Base-by-base conservation (phyloP, 2,329 filamentous ascomycete genomes). In the Chrysoporthe deuterocubensis region DNA sequence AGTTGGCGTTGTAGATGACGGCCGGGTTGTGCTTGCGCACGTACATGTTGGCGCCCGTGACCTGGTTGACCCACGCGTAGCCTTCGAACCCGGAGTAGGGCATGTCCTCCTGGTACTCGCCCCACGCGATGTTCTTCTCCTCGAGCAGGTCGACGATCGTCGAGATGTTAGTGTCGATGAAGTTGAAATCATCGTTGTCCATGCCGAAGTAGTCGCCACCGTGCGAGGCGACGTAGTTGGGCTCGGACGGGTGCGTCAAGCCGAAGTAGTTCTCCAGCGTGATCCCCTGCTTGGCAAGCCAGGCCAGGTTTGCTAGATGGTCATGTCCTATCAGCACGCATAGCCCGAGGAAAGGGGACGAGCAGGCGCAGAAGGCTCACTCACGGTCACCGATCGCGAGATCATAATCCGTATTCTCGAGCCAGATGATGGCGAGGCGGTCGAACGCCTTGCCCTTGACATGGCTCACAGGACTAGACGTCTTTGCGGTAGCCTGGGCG, bases 11-110 rank as follows among this genome's bases (percentile, higher is more conserved):
- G 78, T 87, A 92, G 65, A 90, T 81, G 67, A 94, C 81, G 18
- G 84, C 79, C 60, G 86, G 82, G 78, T 94, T 93, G 81, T 96
- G 92, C 81, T 96, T 95, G 75, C 93, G 89, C 8, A 95, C 92
- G 76, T 96, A 96, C 80, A 90, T 88, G 74, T 94, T 92, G 61
- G 85, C 84, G 42, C 86, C 85, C 2, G 85, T 92, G 72, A 87
- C 70, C 71, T 88, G 87, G 78, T 93, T 93, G 66, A 87, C 82
- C 76, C 82, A 92, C 0, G 79, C 81, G 46, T 78, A 40, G 34
- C 91, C 92, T 76, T 92, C 85, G 78, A 88, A 95, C 14, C 92
- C 92, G 2, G 87, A 83, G 78, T 89, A 93, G 2, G 92, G 92
- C 83, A 91, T 84, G 74, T 92, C 89, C 76, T 96, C 92, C 77